Evolutionary conservation across 2,329 filamentous ascomycete species (phyloP), one percentile per base, ranked within the genome.

Genomic region (Pseudopithomyces chartarum): DNA sequence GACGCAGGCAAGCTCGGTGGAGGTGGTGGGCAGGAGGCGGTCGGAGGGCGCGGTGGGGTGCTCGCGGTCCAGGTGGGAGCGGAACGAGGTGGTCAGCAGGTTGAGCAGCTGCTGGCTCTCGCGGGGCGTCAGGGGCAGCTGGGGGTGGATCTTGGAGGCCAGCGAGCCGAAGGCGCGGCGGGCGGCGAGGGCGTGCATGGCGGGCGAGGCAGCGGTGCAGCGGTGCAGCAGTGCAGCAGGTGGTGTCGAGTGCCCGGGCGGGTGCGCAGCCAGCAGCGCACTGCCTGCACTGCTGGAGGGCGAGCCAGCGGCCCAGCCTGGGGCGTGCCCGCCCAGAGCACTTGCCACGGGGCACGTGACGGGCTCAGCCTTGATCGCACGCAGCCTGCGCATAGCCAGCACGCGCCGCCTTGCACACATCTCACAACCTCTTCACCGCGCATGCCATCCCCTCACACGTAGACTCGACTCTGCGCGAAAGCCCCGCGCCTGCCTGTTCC

Each of bases 61-160:
- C 56, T 84, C 81, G 52, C 77, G 79, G 65, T 89, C 86, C 40
- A 90, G 81, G 56, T 88, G 85, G 48, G 81, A 78, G 62, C 85
- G 81, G 70, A 90, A 90, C 12, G 86, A 88, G 39, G 80, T 81
- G 20, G 85, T 88, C 60, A 90, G 80, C 19, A 86, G 78, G 52
- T 78, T 81, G 39, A 89, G 80, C 7, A 90, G 78, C 63, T 85
- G 82, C 59, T 84, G 78, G 15, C 83, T 86, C 65, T 89, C 84
- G 55, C 80, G 80, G 4, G 81, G 78, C 23, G 80, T 84, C 15
- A 87, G 77, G 22, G 86, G 82, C 3, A 82, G 65, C 59, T 79
- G 79, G 0, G 78, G 78, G 59, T 83, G 80, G 39, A 89, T 79
- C 68, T 83, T 86, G 23, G 80, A 78, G 11, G 79, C 75, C 69